These are phyloP conservation scores for Sphaerulina populicola DNA, from an alignment of 2,329 filamentous ascomycete species.

Conservation along the genomic window DNA sequence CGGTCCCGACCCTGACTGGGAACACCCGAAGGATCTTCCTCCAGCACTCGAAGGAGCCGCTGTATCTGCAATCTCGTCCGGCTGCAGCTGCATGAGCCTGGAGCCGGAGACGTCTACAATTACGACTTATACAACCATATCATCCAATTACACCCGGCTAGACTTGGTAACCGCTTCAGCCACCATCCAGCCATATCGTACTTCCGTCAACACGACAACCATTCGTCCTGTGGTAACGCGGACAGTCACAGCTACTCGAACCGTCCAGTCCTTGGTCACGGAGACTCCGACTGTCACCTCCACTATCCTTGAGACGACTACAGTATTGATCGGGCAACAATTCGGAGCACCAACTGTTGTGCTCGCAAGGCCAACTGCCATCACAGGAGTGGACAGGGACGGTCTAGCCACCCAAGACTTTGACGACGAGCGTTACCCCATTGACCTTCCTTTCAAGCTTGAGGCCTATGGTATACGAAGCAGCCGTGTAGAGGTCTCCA, in stretches of 20 bases:
- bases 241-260: conserved; percentile 3
- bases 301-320: conserved; percentile 1
- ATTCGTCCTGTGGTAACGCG: conserved; percentile 3
- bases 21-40: neutral
- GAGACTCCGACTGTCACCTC: neutral
- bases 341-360: conserved; percentile 4
- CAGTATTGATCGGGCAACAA: conserved; percentile 6
- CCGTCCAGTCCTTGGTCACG: neutral
- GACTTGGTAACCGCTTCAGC: neutral
- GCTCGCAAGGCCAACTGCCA: conserved; percentile 2
- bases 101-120: neutral
- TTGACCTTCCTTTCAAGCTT: conserved; percentile 1
- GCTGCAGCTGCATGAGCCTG: conserved; percentile 7
- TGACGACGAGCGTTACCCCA: conserved; percentile 4
- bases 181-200: neutral
- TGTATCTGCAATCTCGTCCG: conserved; percentile 1
- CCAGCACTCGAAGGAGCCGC: conserved; percentile 1
- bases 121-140: neutral
- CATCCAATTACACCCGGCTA: neutral
- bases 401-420: conserved; percentile 3
- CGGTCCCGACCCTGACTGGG: neutral
- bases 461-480: neutral
- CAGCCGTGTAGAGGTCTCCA: neutral
- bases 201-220: neutral
- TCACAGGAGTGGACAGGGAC: neutral